Evolutionary conservation across 768 basidiomycete genomes (phyloP).

Genomic region (Lentinus brumalis): DNA sequence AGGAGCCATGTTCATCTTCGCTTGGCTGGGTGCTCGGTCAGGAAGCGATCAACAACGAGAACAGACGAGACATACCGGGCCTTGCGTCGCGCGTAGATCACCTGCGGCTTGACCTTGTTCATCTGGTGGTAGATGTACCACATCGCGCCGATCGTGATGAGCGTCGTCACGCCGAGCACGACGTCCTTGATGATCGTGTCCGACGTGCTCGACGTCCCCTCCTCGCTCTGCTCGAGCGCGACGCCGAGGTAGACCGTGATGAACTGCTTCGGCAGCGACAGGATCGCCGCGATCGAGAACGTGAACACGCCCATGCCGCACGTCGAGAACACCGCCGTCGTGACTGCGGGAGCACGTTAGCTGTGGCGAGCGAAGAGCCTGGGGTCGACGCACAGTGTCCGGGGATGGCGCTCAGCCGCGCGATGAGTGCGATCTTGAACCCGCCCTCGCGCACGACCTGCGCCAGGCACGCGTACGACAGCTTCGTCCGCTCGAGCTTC

Average conservation of each 20-base stretch:
- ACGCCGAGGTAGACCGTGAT: slow-evolving; percentile 91
- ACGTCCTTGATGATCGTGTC: slow-evolving; percentile 68
- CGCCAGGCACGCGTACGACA: slow-evolving; percentile 51
- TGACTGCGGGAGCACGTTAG: slow-evolving; percentile 51
- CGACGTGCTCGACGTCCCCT: slow-evolving; percentile 35
- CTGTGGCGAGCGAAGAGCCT: too few species aligned
- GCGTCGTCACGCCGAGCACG: slow-evolving; percentile 65
- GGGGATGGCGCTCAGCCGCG: slow-evolving; percentile 80
- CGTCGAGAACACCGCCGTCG: slow-evolving; percentile 85
- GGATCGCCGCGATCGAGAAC: slow-evolving; percentile 77
- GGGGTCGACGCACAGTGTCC: slow-evolving; percentile 80
- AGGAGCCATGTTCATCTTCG: slow-evolving; percentile 39
- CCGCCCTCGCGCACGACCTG: slow-evolving; percentile 82
- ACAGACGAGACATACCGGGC: slow-evolving; percentile 67
- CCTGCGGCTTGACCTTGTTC: slow-evolving; percentile 62
- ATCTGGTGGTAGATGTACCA: slow-evolving; percentile 83
- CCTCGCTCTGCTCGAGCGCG: slow-evolving; percentile 56
- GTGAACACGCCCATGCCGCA: slow-evolving; percentile 84
- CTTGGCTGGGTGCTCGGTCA: slow-evolving; percentile 46
- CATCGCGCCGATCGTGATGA: slow-evolving; percentile 76
- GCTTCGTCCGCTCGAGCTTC: slow-evolving; percentile 52
- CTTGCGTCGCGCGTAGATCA: slow-evolving; percentile 73
- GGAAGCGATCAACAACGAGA: too few species aligned
- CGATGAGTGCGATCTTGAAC: slow-evolving; percentile 79
- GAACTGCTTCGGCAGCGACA: slow-evolving; percentile 90